Percentiles rank a stretch among this genome's conserved stretches.
These are phyloP conservation scores for Oryza glumipatula DNA, from an alignment of 176 grass and related monocot genomes.

Conservation along the genomic window DNA sequence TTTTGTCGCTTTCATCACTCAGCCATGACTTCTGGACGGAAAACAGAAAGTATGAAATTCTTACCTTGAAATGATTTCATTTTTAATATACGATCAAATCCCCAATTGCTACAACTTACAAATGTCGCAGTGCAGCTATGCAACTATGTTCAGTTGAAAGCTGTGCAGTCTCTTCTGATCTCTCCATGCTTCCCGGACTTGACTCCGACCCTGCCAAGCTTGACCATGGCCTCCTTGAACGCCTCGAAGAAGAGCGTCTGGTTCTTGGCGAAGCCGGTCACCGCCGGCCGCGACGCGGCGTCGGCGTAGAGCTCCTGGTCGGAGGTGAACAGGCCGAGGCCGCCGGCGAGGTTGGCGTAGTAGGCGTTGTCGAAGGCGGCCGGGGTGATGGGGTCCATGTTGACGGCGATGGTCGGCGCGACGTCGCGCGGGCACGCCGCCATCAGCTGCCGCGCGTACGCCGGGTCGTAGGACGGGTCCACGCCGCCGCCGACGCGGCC, in stretches of 20 bases:
- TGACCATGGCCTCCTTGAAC: constrained; percentile 68
- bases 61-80: not conserved
- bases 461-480: constrained; percentile 38
- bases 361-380: constrained; percentile 67
- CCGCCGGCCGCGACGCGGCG: constrained; percentile 26
- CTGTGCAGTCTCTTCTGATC: constrained; percentile 70
- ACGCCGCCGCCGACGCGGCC: not conserved
- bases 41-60: no score
- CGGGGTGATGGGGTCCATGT: constrained; percentile 69
- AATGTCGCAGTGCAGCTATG: not conserved
- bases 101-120: not conserved
- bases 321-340: constrained; percentile 63
- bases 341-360: constrained; percentile 56
- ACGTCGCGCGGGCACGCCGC: constrained; percentile 49
- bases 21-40: no score
- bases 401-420: constrained; percentile 39
- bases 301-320: constrained; percentile 60
- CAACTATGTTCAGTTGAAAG: constrained; percentile 32
- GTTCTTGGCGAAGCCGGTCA: constrained; percentile 43
- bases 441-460: constrained; percentile 56
- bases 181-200: constrained; percentile 57
- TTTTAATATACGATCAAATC: not conserved
- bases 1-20: no score
- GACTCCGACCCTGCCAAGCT: constrained; percentile 60
- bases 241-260: constrained; percentile 64